Evolutionary conservation across 75 land plant genomes (phyloP), one percentile per base, ranked within the genome.

Genomic region (Cryptomeria japonica): DNA sequence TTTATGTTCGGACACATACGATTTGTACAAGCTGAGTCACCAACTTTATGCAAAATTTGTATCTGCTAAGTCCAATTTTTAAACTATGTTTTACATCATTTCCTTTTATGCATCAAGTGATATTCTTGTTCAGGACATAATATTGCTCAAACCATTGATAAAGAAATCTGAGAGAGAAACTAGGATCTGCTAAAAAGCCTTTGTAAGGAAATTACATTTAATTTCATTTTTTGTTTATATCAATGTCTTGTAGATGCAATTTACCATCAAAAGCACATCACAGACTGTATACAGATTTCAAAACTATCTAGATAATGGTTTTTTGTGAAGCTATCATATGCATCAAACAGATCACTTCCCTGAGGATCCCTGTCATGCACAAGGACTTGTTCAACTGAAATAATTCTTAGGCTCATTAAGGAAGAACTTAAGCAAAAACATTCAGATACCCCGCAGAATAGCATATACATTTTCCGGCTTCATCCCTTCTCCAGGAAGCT

Each of bases 341-440:
- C 44, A 78, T 79, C 82, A 79, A 28, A 79, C 82, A 79, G 82
- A 79, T 79, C 82, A 79, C 82, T 79, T 79, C 82, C 82, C 19
- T 25, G 11, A 79, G 82, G 82, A 79, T 79, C 44, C 82, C 82
- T 79, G 82, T 79, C 82, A 79, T 79, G 46, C 82, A 79, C 82
- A 79, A 7, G n/a, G 42, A 79, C 46, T 79, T 79, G 46, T 39
- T 79, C 41, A 79, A 79, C n/a, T 25, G 12, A 41, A 79, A 39
- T 79, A n/a, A 18, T 42, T 41, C 82, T 79, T 41, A 39, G 42
- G 82, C 82, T 39, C 70, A 25, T 28, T 64, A 6, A 10, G n/a
- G 42, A 11, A 41, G 18, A 79, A 25, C 44, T 79, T 39, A 9
- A 41, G 82, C 82, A 79, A 79, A 79, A 79, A 39, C 9, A 79